Conservation (phyloP, 257 asterid genomes). For the Echites panduratus region DNA sequence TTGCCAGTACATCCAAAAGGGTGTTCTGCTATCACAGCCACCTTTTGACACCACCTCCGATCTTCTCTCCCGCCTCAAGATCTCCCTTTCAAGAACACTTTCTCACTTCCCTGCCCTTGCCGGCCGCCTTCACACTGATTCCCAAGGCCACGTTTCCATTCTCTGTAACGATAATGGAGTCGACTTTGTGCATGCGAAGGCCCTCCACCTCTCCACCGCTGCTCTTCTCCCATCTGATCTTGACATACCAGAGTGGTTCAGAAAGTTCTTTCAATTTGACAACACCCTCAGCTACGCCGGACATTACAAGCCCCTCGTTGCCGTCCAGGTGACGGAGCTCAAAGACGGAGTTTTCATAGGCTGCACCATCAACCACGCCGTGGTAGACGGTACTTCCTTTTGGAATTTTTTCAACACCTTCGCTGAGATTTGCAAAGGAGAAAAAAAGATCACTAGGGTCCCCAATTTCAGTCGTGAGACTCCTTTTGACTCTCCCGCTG, state of each 20-base stretch:
- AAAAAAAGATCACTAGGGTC: conserved; percentile 31
- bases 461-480: conserved; percentile 63
- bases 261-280: conserved; percentile 65
- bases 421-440: conserved; percentile 64
- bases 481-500: conserved; percentile 60
- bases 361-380: conserved; percentile 76
- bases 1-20: conserved; percentile 89
- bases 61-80: conserved; percentile 56
- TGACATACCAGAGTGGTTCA: conserved; percentile 53
- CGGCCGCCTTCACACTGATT: conserved; percentile 71
- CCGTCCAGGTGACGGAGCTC: conserved; percentile 78
- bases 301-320: conserved; percentile 53
- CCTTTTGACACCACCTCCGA: conserved; percentile 30
- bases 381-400: conserved; percentile 90
- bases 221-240: conserved; percentile 26
- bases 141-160: conserved; percentile 54
- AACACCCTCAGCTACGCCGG: conserved; percentile 74
- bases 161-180: conserved; percentile 63
- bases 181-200: conserved; percentile 65
- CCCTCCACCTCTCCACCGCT: conserved; percentile 33
- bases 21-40: conserved; percentile 58
- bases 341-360: conserved; percentile 67
- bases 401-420: conserved; percentile 90
- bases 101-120: conserved; percentile 78
- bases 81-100: conserved; percentile 62